These are phyloP conservation scores for Aspergillus sp. DNA, from an alignment of 2,329 filamentous ascomycete species.

Conservation along the genomic window DNA sequence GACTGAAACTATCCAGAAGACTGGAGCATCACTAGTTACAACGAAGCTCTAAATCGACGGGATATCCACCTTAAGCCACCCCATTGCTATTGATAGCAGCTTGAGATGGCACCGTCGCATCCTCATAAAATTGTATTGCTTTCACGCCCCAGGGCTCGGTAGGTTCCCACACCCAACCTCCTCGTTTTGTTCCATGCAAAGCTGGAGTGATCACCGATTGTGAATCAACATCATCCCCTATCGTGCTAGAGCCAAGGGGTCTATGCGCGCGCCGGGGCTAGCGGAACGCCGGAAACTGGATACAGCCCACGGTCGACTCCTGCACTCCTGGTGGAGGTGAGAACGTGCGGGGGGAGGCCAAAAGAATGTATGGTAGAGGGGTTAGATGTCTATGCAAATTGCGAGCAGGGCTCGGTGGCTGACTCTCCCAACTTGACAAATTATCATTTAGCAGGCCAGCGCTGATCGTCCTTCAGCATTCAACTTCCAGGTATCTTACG, in stretches of 20 bases:
- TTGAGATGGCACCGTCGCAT: neutral
- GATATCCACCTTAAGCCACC: neutral
- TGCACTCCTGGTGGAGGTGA: conserved; percentile 4
- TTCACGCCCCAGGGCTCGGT: neutral
- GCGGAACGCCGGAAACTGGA: neutral
- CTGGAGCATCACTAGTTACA: conserved; percentile 27
- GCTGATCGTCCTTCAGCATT: neutral
- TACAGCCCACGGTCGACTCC: neutral
- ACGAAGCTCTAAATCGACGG: neutral
- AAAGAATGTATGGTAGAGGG: neutral
- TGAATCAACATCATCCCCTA: neutral
- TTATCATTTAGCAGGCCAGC: neutral
- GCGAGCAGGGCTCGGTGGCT: neutral
- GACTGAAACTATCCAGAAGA: conserved; percentile 36
- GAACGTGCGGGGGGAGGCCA: conserved; percentile 12
- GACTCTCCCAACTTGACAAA: neutral
- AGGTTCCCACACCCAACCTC: neutral
- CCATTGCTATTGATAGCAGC: neutral
- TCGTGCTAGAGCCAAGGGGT: neutral
- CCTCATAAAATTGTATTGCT: neutral
- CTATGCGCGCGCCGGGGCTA: neutral
- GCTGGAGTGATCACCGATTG: neutral
- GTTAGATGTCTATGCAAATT: neutral
- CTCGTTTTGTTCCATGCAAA: neutral
- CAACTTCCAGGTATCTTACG: neutral